Percentiles rank a stretch among this genome's conserved stretches.
Conservation (phyloP, 495 filamentous ascomycete genomes). For the Lophiostoma macrostomum region DNA sequence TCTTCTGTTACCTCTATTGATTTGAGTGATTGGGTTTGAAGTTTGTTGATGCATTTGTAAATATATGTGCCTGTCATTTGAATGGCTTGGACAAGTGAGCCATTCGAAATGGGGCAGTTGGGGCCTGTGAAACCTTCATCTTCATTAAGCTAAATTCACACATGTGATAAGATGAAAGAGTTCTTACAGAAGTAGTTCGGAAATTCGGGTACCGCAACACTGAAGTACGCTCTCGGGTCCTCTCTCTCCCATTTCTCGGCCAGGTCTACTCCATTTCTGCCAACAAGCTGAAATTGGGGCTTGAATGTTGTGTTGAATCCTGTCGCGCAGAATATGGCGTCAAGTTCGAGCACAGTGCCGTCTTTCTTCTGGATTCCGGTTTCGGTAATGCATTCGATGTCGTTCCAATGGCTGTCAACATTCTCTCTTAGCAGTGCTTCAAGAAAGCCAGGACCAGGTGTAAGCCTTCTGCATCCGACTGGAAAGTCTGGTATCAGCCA, state of each 20-base stretch:
- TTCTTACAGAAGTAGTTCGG: background rate
- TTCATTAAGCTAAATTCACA: background rate
- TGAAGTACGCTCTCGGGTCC: background rate
- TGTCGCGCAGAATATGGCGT: background rate
- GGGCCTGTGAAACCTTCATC: background rate
- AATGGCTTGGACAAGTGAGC: background rate
- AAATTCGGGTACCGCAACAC: background rate
- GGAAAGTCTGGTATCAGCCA: background rate
- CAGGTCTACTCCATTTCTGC: background rate
- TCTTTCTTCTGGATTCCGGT: background rate
- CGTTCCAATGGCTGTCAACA: background rate
- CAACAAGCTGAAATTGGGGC: background rate
- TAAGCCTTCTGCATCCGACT: background rate
- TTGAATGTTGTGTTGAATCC: conserved; percentile 1
- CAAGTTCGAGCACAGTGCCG: background rate
- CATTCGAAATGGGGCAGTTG: background rate
- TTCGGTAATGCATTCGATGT: background rate
- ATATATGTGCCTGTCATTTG: background rate
- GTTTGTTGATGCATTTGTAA: background rate
- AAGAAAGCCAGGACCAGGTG: background rate
- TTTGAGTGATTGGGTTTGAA: background rate
- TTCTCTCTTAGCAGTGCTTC: background rate
- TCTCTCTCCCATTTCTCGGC: background rate
- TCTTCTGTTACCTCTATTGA: background rate
- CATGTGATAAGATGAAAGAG: background rate